Percentiles rank a stretch among this genome's conserved stretches.
Conservation (phyloP, 2,329 filamentous ascomycete species). For the Fusarium nisikadoi region DNA sequence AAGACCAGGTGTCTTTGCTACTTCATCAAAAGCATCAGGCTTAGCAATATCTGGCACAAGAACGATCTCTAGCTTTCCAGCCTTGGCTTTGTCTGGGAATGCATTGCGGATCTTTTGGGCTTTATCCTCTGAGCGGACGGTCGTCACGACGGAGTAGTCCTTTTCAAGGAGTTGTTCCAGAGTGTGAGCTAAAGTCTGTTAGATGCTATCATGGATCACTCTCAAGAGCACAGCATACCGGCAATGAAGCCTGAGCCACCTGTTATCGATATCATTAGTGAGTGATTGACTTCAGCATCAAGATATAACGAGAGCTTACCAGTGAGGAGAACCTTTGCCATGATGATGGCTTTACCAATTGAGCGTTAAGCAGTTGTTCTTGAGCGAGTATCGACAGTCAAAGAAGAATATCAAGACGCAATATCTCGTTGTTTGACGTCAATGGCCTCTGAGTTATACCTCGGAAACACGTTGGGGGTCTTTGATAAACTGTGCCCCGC, state of each 20-base stretch:
- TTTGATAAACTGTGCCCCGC: slow-evolving; percentile 35
- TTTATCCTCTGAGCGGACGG: slow-evolving; percentile 65
- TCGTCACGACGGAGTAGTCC: slow-evolving; percentile 65
- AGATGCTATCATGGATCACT: background rate
- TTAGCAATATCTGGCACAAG: slow-evolving; percentile 84
- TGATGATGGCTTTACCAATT: slow-evolving; percentile 6
- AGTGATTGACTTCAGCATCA: background rate
- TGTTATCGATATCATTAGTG: slow-evolving; percentile 18
- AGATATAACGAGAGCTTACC: slow-evolving; percentile 28
- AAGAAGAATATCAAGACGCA: background rate
- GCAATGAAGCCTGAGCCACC: slow-evolving; percentile 52
- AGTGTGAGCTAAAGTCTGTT: slow-evolving; percentile 58
- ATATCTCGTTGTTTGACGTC: slow-evolving; percentile 6
- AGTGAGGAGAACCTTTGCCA: slow-evolving; percentile 49
- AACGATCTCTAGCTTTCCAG: slow-evolving; percentile 57
- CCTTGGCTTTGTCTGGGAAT: slow-evolving; percentile 53
- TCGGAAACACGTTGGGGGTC: slow-evolving; percentile 8
- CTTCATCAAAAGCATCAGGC: slow-evolving; percentile 77
- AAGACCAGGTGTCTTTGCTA: slow-evolving; percentile 60
- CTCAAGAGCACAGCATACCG: slow-evolving; percentile 37
- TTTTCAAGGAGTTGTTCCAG: slow-evolving; percentile 63
- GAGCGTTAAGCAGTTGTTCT: background rate
- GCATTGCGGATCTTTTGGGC: slow-evolving; percentile 62
- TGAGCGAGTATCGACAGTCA: background rate
- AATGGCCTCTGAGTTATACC: slow-evolving; percentile 12